phyloP scores from a whole-genome alignment of 345 rosid species.

The Eucalyptus marginata region DNA sequence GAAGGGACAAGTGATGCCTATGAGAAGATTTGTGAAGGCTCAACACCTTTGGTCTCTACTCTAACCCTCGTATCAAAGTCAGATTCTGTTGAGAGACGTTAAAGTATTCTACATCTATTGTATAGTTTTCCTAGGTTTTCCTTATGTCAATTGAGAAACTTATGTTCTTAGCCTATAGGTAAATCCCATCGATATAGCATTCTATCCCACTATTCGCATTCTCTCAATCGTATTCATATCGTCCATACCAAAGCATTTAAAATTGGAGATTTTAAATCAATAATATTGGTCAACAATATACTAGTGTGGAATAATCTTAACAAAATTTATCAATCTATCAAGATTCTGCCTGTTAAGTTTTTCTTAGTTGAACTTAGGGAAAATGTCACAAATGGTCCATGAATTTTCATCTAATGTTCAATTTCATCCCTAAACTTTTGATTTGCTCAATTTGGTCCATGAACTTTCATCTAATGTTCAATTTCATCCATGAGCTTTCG shows the following conservation, averaged over 20 bases:
- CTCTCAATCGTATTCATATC: not conserved
- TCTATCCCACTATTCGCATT: not conserved
- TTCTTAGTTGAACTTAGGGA: not conserved
- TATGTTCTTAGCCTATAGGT: not conserved
- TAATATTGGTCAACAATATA: not conserved
- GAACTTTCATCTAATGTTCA: too few relatives aligned
- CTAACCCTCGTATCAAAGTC: not conserved
- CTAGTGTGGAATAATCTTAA: not conserved
- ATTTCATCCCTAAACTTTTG: too few relatives aligned
- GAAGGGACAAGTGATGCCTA: not conserved
- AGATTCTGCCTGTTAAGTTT: too few relatives aligned
- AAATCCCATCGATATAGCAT: not conserved
- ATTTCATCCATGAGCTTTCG: too few relatives aligned
- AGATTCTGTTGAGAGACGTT: not conserved
- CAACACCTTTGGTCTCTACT: not conserved
- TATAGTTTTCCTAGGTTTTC: not conserved
- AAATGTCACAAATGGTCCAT: too few relatives aligned
- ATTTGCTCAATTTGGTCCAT: too few relatives aligned
- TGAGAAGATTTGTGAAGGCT: not conserved
- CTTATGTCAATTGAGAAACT: not conserved
- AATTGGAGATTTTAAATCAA: not conserved
- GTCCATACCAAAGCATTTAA: not conserved
- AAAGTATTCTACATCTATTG: not conserved
- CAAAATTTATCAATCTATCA: too few relatives aligned
- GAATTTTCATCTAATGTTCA: too few relatives aligned